phyloP scores from a whole-genome alignment of 495 filamentous ascomycete species.

The Xylaria sp. region DNA sequence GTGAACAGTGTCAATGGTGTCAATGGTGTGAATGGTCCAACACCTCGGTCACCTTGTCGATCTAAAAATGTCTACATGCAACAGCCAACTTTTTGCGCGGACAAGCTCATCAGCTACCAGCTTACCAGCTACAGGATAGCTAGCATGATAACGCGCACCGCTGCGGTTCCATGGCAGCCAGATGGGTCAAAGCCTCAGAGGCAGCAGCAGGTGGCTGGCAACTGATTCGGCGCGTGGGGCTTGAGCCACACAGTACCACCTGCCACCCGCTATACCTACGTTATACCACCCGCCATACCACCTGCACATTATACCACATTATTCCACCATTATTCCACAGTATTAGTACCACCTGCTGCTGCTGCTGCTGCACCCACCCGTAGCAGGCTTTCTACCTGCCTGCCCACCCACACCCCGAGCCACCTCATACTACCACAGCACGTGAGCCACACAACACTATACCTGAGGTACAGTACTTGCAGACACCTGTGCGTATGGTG shows the following conservation, averaged over 20 bases:
- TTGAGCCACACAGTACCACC: conserved; percentile 5
- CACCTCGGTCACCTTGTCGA: conserved; percentile 7
- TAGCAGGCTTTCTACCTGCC: not conserved
- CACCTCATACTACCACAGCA: not conserved
- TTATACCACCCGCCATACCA: too few species aligned
- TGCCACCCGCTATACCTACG: too few species aligned
- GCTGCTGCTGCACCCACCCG: too few species aligned
- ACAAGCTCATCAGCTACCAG: conserved; percentile 5
- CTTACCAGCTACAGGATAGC: too few species aligned
- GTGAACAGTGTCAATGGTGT: not conserved
- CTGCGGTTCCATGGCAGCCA: not conserved
- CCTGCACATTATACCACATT: too few species aligned
- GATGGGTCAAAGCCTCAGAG: not conserved
- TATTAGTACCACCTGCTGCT: too few species aligned
- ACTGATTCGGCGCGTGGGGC: not conserved
- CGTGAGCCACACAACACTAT: not conserved
- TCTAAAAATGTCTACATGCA: conserved; percentile 1
- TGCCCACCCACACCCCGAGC: not conserved
- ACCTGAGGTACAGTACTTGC: not conserved
- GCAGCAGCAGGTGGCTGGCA: conserved; percentile 19
- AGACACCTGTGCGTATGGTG: not conserved
- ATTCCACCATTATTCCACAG: too few species aligned
- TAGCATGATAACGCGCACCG: not conserved
- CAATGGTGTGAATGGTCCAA: not conserved
- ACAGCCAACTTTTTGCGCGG: conserved; percentile 23